Evolutionary conservation across 148 eudicot genomes (phyloP), one percentile per base, ranked within the genome.

Genomic region (Silene conica): DNA sequence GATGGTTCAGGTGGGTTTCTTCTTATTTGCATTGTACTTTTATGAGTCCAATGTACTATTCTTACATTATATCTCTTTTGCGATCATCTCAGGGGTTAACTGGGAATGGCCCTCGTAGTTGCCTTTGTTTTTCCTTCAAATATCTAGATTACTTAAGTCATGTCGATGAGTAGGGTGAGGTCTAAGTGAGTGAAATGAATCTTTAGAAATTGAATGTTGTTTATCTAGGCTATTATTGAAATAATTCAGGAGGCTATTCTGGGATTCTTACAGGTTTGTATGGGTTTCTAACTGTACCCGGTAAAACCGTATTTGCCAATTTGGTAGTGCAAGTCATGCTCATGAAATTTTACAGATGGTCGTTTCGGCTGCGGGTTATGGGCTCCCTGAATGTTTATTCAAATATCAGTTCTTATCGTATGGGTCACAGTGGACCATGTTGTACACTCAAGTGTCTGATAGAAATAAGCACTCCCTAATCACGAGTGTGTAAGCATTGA

Each of bases 1-100:
- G 81, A 91, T 94, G 98, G 96, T 94, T 70, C 97, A 94, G 97
- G 98, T 91, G 78, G 80, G 76, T 71, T 43, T 41, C 69, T 76
- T 65, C 57, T 73, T 21, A 28, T 23, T 52, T 68, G 12, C 41
- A 23, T 21, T 52, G 12, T 72, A 23, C 19, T 26, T 31, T n/a
- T 75, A 58, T 38, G 31, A 69, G 48, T 20, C 13, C 26, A 14
- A 22, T 52, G 25, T 66, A 7, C 18, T n/a, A 7, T 65, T 50
- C 4, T 10, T 16, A 41, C 7, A 25, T 56, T 34, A 50, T 50
- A 13, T 7, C 19, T 22, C 55, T 60, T 25, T n/a, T 18, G 43
- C 16, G 34, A 61, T 25, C 65, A 61, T 61, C 65, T 41, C 23
- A 14, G 43, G 69, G 43, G 45, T 41, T 46, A n/a, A 31, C 18